phyloP scores from a whole-genome alignment of 768 basidiomycete species.

The Paxillus involutus region DNA sequence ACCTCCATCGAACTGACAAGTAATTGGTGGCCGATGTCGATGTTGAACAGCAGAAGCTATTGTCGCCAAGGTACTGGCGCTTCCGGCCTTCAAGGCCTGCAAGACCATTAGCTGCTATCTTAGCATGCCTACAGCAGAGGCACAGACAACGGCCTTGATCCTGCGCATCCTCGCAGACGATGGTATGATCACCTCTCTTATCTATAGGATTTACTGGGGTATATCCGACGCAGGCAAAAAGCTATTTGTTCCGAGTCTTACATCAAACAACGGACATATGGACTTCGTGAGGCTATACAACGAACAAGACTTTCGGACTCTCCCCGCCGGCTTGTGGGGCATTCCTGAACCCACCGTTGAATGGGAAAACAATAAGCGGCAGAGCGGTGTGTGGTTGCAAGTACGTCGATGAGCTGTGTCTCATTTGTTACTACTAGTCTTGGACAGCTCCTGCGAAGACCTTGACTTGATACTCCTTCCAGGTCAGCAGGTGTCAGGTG shows the following conservation, averaged over 20 bases:
- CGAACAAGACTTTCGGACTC: slow-evolving; percentile 52
- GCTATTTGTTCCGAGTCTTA: slow-evolving; percentile 70
- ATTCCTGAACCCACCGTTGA: slow-evolving; percentile 63
- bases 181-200: slow-evolving; percentile 39
- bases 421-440: slow-evolving; percentile 16
- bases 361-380: slow-evolving; percentile 45
- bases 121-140: slow-evolving; percentile 75
- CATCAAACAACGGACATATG: slow-evolving; percentile 49
- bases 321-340: slow-evolving; percentile 70
- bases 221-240: slow-evolving; percentile 48
- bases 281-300: slow-evolving; percentile 64
- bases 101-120: slow-evolving; percentile 70
- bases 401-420: slow-evolving; percentile 1
- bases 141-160: slow-evolving; percentile 56
- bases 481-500: slow-evolving; percentile 39
- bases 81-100: slow-evolving; percentile 50
- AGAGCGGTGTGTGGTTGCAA: slow-evolving; percentile 46
- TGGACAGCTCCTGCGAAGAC: slow-evolving; percentile 34
- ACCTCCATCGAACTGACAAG: slow-evolving; percentile 2
- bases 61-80: slow-evolving; percentile 43
- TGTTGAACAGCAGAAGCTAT: slow-evolving; percentile 34
- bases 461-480: slow-evolving; percentile 70
- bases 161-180: slow-evolving; percentile 47
- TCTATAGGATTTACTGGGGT: background rate
- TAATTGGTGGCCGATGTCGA: too few relatives aligned